Conservation (phyloP, 805 yeast genomes). For the Schwanniomyces sp. region DNA sequence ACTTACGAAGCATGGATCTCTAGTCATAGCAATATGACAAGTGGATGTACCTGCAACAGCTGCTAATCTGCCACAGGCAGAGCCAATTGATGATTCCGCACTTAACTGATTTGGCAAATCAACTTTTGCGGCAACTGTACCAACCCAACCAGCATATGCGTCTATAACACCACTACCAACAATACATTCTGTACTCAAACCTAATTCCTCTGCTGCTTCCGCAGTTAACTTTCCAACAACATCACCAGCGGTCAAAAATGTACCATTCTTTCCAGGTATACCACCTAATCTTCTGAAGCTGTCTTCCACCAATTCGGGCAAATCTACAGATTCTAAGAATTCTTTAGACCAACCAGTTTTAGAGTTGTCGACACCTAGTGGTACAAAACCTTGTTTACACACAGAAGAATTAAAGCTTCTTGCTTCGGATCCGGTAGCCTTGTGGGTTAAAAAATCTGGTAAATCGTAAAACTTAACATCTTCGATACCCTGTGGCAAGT, state of each 20-base stretch:
- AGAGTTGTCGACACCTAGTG: slow-evolving; percentile 87
- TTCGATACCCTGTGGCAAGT: slow-evolving; percentile 62
- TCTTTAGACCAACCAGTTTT: slow-evolving; percentile 86
- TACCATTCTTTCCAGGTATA: slow-evolving; percentile 68
- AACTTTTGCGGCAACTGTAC: slow-evolving; percentile 92
- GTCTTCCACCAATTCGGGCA: slow-evolving; percentile 76
- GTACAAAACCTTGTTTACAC: slow-evolving; percentile 94
- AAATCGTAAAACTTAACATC: slow-evolving; percentile 86
- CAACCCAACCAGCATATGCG: slow-evolving; percentile 98
- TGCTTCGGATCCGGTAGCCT: slow-evolving; percentile 84
- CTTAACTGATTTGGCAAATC: slow-evolving; percentile 53
- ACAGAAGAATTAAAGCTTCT: slow-evolving; percentile 88
- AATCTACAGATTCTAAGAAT: slow-evolving; percentile 65
- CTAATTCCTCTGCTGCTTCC: slow-evolving; percentile 76
- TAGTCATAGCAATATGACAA: slow-evolving; percentile 87
- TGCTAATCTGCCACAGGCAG: slow-evolving; percentile 83
- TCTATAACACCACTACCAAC: slow-evolving; percentile 97
- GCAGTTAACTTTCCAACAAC: slow-evolving; percentile 70
- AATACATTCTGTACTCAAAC: slow-evolving; percentile 72
- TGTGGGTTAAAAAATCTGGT: slow-evolving; percentile 88
- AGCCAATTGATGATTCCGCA: slow-evolving; percentile 51
- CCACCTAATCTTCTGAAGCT: slow-evolving; percentile 85
- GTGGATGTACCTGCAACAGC: slow-evolving; percentile 99
- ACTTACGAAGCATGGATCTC: slow-evolving; percentile 82
- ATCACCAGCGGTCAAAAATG: slow-evolving; percentile 85